Conservation (phyloP, 2,329 filamentous ascomycete species). For the Arthroderma sp. region DNA sequence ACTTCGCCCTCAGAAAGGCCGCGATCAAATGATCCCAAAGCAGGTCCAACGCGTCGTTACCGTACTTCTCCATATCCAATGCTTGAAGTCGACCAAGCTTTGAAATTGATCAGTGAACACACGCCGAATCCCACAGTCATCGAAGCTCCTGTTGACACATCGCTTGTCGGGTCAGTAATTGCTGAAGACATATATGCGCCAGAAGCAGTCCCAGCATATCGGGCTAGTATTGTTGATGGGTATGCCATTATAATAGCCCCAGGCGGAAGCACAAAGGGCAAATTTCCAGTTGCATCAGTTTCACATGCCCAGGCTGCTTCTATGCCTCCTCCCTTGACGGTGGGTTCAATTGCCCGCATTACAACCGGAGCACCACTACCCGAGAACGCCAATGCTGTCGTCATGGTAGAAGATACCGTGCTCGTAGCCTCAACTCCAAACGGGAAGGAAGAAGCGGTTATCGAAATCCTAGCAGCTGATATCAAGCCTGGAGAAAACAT, state of each 20-base stretch:
- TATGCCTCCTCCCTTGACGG: conserved; percentile 45
- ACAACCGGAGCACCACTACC: conserved; percentile 90
- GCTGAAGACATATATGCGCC: conserved; percentile 67
- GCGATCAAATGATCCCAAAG: conserved; percentile 46
- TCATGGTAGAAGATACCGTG: conserved; percentile 92
- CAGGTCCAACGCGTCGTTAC: conserved; percentile 54
- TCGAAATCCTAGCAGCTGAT: conserved; percentile 70
- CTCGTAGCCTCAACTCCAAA: conserved; percentile 64
- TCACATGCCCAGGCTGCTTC: conserved; percentile 72
- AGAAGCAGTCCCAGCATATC: conserved; percentile 82
- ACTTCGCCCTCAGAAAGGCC: conserved; percentile 49
- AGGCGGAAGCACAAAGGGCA: conserved; percentile 52
- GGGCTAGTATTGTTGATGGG: conserved; percentile 92
- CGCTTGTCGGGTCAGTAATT: conserved; percentile 62
- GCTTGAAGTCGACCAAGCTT: conserved; percentile 70
- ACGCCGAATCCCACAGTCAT: conserved; percentile 51
- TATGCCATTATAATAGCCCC: conserved; percentile 67
- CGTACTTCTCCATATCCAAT: conserved; percentile 85
- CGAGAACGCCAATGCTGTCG: conserved; percentile 73
- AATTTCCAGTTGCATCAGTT: conserved; percentile 74
- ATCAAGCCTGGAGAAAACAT: conserved; percentile 75
- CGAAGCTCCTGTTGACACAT: conserved; percentile 47
- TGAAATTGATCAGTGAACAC: conserved; percentile 57
- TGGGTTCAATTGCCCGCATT: conserved; percentile 73
- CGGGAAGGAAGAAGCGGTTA: conserved; percentile 68